phyloP scores from a whole-genome alignment of 2,329 filamentous ascomycete species.

The Sarocladium brachiariae region DNA sequence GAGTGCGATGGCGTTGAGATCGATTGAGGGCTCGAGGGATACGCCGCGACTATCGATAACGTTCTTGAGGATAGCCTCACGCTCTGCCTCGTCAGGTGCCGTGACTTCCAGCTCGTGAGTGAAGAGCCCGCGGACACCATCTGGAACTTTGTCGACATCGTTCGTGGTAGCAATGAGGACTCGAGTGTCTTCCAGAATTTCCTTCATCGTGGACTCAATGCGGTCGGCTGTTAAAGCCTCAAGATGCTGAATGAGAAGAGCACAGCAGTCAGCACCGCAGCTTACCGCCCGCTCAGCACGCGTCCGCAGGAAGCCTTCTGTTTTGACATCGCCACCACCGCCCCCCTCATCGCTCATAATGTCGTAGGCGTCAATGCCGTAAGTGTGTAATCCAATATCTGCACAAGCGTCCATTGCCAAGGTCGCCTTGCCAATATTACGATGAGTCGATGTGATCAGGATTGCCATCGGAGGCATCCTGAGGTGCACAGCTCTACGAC shows the following conservation, averaged over 20 bases:
- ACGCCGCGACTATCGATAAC: constrained; percentile 72
- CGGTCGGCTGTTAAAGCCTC: constrained; percentile 88
- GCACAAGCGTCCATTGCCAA: constrained; percentile 70
- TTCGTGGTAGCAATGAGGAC: constrained; percentile 91
- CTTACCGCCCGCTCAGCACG: constrained; percentile 82
- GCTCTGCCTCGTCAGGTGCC: constrained; percentile 85
- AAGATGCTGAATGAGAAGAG: constrained; percentile 79
- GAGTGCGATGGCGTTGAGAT: constrained; percentile 76
- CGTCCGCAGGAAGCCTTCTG: constrained; percentile 81
- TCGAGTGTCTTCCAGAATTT: constrained; percentile 70
- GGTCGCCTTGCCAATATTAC: constrained; percentile 87
- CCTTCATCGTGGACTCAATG: constrained; percentile 77
- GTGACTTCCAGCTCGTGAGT: constrained; percentile 92
- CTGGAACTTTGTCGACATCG: constrained; percentile 88
- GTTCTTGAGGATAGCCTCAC: constrained; percentile 77
- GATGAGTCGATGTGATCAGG: constrained; percentile 82
- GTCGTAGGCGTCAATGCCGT: constrained; percentile 85
- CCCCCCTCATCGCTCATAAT: constrained; percentile 81
- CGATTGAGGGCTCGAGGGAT: constrained; percentile 73
- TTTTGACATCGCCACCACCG: constrained; percentile 86
- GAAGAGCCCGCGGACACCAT: constrained; percentile 83
- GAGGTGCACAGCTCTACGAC: constrained; percentile 76
- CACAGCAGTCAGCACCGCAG: constrained; percentile 78
- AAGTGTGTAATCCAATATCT: constrained; percentile 86
- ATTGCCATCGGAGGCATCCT: constrained; percentile 84